These are phyloP conservation scores for Apiotrichum porosum DNA, from an alignment of 1,284 basidiomycete genomes.

Conservation along the genomic window DNA sequence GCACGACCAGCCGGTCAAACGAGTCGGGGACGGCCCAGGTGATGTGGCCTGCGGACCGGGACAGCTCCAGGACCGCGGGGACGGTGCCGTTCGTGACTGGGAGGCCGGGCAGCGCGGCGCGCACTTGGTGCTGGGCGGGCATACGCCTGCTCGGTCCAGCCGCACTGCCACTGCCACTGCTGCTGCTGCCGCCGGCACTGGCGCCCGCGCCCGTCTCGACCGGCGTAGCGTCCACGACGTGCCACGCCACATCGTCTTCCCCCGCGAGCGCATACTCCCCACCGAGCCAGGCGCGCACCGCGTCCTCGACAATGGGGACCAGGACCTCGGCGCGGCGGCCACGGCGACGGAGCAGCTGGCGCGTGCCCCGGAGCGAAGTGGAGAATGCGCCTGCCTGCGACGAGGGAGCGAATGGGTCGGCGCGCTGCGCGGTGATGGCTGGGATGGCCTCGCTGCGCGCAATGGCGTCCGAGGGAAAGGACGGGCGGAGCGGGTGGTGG, in stretches of 20 bases:
- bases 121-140: conserved; percentile 28
- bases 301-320: conserved; percentile 31
- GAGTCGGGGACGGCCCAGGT: conserved; percentile 40
- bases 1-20: conserved; percentile 45
- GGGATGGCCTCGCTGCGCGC: conserved; percentile 27
- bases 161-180: neutral
- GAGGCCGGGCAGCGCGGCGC: conserved; percentile 20
- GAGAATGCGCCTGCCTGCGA: conserved; percentile 27
- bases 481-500: conserved; percentile 19
- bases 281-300: conserved; percentile 38
- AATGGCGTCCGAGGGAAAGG: conserved; percentile 30
- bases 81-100: conserved; percentile 13
- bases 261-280: conserved; percentile 18
- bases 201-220: conserved; percentile 16
- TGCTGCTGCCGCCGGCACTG: neutral
- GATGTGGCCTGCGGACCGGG: conserved; percentile 41
- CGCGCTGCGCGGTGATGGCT: neutral
- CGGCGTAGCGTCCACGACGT: conserved; percentile 26
- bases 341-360: conserved; percentile 36
- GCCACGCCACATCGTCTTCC: conserved; percentile 21
- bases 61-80: conserved; percentile 40
- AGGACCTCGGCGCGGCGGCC: conserved; percentile 39
- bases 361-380: conserved; percentile 43
- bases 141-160: conserved; percentile 17
- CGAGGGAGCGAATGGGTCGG: conserved; percentile 7